Conservation (phyloP, 176 grass and related monocot genomes). For the Dactylis glomerata region DNA sequence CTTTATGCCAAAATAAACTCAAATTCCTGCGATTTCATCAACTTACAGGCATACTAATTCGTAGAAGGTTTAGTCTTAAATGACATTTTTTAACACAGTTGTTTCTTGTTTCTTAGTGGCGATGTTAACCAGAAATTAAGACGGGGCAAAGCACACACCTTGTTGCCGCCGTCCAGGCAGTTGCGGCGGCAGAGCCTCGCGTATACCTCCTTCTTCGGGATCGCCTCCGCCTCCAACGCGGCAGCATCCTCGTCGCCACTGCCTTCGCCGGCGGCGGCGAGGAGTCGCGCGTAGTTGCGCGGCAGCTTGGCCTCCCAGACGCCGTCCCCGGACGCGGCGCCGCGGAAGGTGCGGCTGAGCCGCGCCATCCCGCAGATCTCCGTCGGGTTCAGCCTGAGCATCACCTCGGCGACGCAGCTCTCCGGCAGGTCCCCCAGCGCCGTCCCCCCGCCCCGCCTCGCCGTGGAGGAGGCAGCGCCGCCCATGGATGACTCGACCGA, state of each 20-base stretch:
- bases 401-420: slow-evolving; percentile 85
- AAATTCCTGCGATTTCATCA: not conserved
- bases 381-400: slow-evolving; percentile 69
- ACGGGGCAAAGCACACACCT: slow-evolving; percentile 39
- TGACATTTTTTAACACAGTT: not conserved
- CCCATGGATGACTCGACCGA: slow-evolving; percentile 59
- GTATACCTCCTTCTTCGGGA: slow-evolving; percentile 83
- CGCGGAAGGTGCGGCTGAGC: slow-evolving; percentile 68
- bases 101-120: not conserved
- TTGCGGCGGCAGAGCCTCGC: slow-evolving; percentile 65
- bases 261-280: slow-evolving; percentile 34
- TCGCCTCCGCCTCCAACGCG: slow-evolving; percentile 15
- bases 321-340: slow-evolving; percentile 67
- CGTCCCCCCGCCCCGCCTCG: slow-evolving; percentile 19
- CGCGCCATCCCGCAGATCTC: slow-evolving; percentile 80
- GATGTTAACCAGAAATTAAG: not conserved
- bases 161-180: slow-evolving; percentile 64
- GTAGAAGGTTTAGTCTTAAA: not conserved
- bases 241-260: slow-evolving; percentile 7
- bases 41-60: not conserved
- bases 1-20: not conserved
- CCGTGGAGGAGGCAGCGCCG: slow-evolving; percentile 38
- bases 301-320: slow-evolving; percentile 94
- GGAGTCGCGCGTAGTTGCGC: slow-evolving; percentile 63
- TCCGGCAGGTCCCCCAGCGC: slow-evolving; percentile 75